Percentiles rank a stretch among this genome's conserved stretches.
phyloP scores from a whole-genome alignment of 2,329 filamentous ascomycete species.

The Spiromastix sp. region DNA sequence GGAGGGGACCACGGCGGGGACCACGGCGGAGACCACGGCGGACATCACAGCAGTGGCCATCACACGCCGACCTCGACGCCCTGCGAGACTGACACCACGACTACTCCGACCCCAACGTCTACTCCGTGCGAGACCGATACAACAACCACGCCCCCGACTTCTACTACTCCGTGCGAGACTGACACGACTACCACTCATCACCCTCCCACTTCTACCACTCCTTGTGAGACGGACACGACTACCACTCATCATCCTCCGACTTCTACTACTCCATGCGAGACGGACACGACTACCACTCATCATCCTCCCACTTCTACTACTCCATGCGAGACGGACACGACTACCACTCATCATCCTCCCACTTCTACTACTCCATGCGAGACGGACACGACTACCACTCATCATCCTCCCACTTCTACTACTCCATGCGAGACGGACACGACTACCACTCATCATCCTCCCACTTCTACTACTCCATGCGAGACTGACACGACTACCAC shows the following conservation, averaged over 20 bases:
- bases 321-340: too few relatives aligned
- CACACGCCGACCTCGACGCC: background rate
- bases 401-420: background rate
- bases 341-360: background rate
- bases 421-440: background rate
- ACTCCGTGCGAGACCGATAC: conserved; percentile 2
- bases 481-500: background rate
- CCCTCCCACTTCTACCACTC: too few relatives aligned
- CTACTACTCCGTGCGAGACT: conserved; percentile 7
- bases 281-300: background rate
- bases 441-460: conserved; percentile 1
- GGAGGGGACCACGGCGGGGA: background rate
- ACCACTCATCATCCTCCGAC: background rate
- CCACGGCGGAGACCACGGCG: too few relatives aligned
- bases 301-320: background rate
- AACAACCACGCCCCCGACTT: conserved; percentile 6
- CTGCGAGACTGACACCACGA: background rate
- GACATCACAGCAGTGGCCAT: background rate
- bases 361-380: background rate
- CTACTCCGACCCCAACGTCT: conserved; percentile 1
- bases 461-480: background rate
- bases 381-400: background rate
- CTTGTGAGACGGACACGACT: background rate
- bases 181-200: conserved; percentile 3
- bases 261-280: too few relatives aligned